Evolutionary conservation across 129 eudicot genomes (phyloP), one percentile per base, ranked within the genome.

Genomic region (Escallonia herrerae): DNA sequence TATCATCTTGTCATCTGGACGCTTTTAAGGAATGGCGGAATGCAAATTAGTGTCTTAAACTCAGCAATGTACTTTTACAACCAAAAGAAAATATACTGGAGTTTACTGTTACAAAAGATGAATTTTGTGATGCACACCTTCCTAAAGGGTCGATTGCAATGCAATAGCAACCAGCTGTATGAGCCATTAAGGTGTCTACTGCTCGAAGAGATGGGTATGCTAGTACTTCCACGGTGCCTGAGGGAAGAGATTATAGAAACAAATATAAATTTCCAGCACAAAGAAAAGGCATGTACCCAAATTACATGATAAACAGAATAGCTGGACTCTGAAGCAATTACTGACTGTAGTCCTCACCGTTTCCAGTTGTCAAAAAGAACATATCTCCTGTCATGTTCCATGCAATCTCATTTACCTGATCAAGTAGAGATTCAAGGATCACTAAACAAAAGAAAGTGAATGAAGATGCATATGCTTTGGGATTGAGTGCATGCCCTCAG

Each of bases 161-260:
- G 82, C 99, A 93, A 72, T 93, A 93, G 64, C 99, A 93, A 83
- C 99, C 99, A 73, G 99, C 99, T 54, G 99, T 93, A 58, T 93
- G 99, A 79, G 99, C 99, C 70, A 79, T 83, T 63, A 93, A 86
- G 63, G 99, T 93, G 69, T 80, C 84, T 47, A 89, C 86, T 38
- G 90, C 88, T 62, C 66, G 80, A 58, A 93, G 96, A 70, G 96
- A 86, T 42, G 99, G 99, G 75, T 88, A 93, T 60, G 89, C 82
- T 45, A 93, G 82, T 49, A 93, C 99, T 89, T 93, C 99, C 56
- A 93, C 99, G 43, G 96, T 88, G 37, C 99, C 99, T 93, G 60
- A 33, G 33, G 7, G 63, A 37, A 69, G 2, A 47, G 40, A 5
- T 22, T 43, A 49, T 15, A 46, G 40, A 58, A 49, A 8, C 39